These are phyloP conservation scores for Laburnicola sp. DNA, from an alignment of 2,329 filamentous ascomycete genomes.

Conservation along the genomic window DNA sequence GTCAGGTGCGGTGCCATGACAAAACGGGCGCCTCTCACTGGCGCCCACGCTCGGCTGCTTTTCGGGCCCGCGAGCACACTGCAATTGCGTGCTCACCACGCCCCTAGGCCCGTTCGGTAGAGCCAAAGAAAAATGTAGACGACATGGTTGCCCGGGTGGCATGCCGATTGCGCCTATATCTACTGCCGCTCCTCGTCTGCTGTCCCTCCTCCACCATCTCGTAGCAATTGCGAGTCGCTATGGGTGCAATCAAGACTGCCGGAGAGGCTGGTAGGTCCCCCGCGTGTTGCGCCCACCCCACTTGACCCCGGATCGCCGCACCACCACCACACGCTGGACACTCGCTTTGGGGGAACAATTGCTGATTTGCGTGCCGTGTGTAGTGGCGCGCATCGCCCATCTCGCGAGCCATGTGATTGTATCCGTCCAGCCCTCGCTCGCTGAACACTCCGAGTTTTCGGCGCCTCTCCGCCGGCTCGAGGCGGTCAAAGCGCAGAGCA, in stretches of 20 bases:
- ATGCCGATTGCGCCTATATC: conserved; percentile 36
- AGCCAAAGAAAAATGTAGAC: conserved; percentile 30
- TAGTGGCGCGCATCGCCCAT: conserved; percentile 96
- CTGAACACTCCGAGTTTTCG: conserved; percentile 83
- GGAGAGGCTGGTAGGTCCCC: conserved; percentile 46
- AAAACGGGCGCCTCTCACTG: neutral
- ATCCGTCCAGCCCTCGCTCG: conserved; percentile 87
- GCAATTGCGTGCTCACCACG: conserved; percentile 3
- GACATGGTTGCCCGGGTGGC: conserved; percentile 27
- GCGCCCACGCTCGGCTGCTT: neutral
- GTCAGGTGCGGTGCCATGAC: too few species aligned
- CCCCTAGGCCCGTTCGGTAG: conserved; percentile 2
- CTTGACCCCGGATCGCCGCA: conserved; percentile 13
- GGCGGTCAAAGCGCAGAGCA: conserved; percentile 65
- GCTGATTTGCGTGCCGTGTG: conserved; percentile 27
- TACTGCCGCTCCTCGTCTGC: conserved; percentile 14
- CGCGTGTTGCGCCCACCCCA: conserved; percentile 7
- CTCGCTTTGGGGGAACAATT: conserved; percentile 9
- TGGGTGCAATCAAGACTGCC: conserved; percentile 47
- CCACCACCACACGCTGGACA: conserved; percentile 9
- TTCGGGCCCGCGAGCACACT: neutral
- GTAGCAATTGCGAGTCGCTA: conserved; percentile 34
- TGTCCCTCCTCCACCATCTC: conserved; percentile 20
- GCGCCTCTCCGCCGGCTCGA: conserved; percentile 73
- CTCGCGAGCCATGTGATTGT: conserved; percentile 90